These are phyloP conservation scores for Aspergillus bombycis DNA, from an alignment of 2,329 filamentous ascomycete genomes.

Conservation along the genomic window DNA sequence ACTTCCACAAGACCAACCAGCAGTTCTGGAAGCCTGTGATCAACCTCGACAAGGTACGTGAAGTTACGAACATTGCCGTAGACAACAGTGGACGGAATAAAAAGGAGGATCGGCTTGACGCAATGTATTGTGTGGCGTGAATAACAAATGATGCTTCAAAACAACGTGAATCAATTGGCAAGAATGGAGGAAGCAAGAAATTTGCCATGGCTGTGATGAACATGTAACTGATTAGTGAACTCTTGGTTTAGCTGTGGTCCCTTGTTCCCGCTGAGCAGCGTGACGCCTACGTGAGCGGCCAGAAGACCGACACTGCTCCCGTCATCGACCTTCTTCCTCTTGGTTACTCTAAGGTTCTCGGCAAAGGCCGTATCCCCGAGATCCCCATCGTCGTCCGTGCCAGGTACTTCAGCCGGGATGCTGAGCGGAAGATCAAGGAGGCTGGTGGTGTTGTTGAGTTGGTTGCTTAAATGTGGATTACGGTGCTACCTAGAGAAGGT, in stretches of 20 bases:
- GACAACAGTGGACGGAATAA: conserved; percentile 11
- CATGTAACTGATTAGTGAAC: conserved; percentile 21
- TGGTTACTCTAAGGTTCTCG: conserved; percentile 98
- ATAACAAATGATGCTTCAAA: background rate
- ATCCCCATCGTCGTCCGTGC: conserved; percentile 94
- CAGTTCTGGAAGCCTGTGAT: conserved; percentile 98
- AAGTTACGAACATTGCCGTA: background rate
- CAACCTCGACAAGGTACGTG: conserved; percentile 94
- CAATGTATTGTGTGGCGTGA: background rate
- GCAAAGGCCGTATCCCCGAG: conserved; percentile 93
- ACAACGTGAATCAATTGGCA: background rate
- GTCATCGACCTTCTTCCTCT: conserved; percentile 97
- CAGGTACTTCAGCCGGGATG: conserved; percentile 91
- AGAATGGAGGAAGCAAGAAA: background rate
- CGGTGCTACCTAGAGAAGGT: conserved; percentile 31
- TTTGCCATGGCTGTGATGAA: conserved; percentile 2
- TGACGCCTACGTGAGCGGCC: conserved; percentile 80
- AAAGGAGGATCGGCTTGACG: background rate
- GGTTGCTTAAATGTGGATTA: conserved; percentile 70
- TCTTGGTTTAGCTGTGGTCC: conserved; percentile 75
- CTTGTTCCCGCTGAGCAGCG: conserved; percentile 92
- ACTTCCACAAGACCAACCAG: conserved; percentile 96
- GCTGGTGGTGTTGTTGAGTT: conserved; percentile 95
- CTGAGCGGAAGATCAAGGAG: conserved; percentile 98
- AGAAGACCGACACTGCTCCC: conserved; percentile 89